These are phyloP conservation scores for Chrysophaeum taylorii DNA, from an alignment of 352 stramenopile species.

Conservation along the genomic window DNA sequence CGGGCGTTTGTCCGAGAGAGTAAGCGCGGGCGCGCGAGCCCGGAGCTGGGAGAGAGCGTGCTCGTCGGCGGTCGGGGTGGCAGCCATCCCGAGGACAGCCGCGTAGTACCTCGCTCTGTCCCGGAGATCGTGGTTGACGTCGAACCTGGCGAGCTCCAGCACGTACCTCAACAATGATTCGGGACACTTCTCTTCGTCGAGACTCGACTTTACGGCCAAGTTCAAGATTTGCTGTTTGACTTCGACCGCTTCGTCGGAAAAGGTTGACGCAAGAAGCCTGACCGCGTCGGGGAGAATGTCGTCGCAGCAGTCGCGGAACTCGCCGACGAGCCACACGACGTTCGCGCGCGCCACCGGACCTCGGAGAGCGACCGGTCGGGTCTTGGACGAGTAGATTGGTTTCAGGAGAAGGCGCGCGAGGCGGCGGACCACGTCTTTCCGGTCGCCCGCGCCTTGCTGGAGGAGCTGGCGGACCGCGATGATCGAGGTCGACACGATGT, in stretches of 20 bases:
- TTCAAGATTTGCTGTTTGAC: slow-evolving; percentile 77
- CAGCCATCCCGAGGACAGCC: slow-evolving; percentile 34
- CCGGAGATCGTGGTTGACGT: slow-evolving; percentile 78
- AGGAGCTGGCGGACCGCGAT: slow-evolving; percentile 87
- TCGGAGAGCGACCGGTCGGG: slow-evolving; percentile 14
- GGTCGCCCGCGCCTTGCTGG: slow-evolving; percentile 52
- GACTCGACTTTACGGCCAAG: slow-evolving; percentile 71
- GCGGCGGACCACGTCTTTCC: slow-evolving; percentile 44
- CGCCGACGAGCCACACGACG: slow-evolving; percentile 79
- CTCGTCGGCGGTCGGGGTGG: slow-evolving; percentile 13
- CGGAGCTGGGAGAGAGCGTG: not conserved
- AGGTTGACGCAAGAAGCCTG: slow-evolving; percentile 66
- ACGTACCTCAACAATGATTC: slow-evolving; percentile 71
- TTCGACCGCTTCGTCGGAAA: slow-evolving; percentile 69
- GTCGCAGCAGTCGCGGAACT: slow-evolving; percentile 56
- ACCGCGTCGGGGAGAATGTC: slow-evolving; percentile 62
- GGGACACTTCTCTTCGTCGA: slow-evolving; percentile 52
- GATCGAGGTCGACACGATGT: slow-evolving; percentile 84
- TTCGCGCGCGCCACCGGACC: slow-evolving; percentile 52
- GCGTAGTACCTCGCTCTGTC: slow-evolving; percentile 73
- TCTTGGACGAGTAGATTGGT: not conserved
- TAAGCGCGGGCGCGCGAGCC: not conserved
- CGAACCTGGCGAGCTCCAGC: slow-evolving; percentile 78
- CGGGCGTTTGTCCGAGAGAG: slow-evolving; percentile 22
- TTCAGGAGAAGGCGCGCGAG: slow-evolving; percentile 7